Conservation (phyloP, 2,329 filamentous ascomycete species). For the Cordyceps tenuipes region DNA sequence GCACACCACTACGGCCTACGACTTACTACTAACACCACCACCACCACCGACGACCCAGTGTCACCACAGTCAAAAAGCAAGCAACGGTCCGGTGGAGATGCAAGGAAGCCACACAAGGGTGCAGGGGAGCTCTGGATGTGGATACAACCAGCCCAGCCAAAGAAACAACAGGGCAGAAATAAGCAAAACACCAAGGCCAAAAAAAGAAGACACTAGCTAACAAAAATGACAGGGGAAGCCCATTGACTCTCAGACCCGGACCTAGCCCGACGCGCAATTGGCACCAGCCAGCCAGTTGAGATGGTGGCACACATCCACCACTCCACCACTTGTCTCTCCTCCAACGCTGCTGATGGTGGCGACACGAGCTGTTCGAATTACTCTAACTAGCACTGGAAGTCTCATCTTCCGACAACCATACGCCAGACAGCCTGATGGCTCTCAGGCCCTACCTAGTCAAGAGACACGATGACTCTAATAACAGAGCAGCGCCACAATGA, state of each 20-base stretch:
- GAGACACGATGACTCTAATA: slow-evolving; percentile 7
- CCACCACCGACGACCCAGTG: neutral
- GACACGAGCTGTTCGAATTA: neutral
- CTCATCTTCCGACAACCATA: neutral
- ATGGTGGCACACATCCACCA: slow-evolving; percentile 10
- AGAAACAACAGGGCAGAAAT: slow-evolving; percentile 5
- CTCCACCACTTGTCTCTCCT: slow-evolving; percentile 14
- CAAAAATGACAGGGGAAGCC: neutral
- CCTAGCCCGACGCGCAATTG: slow-evolving; percentile 8
- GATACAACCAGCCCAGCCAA: slow-evolving; percentile 2
- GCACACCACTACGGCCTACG: too few relatives aligned
- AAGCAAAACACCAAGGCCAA: slow-evolving; percentile 9
- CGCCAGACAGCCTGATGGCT: neutral
- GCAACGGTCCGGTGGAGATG: slow-evolving; percentile 2
- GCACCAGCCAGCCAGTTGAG: slow-evolving; percentile 7
- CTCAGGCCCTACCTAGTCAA: neutral
- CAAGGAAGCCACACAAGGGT: slow-evolving; percentile 5
- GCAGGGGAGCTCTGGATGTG: neutral
- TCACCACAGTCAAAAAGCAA: slow-evolving; percentile 12
- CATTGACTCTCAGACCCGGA: slow-evolving; percentile 11
- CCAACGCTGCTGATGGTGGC: neutral
- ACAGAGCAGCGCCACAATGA: slow-evolving; percentile 2
- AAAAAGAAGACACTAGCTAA: slow-evolving; percentile 8
- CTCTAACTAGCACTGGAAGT: neutral
- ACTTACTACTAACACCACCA: neutral